Base-by-base conservation (phyloP, 768 basidiomycete genomes). In the Xerocomus brunneocitrinus region DNA sequence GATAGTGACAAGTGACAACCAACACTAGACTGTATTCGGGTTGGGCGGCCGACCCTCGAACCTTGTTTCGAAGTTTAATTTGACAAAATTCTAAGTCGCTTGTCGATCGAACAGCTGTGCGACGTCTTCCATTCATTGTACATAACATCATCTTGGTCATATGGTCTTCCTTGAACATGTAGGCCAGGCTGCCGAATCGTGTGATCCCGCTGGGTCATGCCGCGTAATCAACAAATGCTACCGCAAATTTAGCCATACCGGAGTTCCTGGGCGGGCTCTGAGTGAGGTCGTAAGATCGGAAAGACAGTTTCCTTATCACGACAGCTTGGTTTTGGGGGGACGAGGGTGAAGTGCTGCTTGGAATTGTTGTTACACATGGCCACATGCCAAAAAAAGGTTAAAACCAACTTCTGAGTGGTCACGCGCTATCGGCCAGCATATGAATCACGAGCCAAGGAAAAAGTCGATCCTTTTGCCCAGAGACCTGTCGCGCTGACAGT, bases 301-400 rank as follows among this genome's bases (percentile, higher is more conserved):
- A 38, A 40, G 22, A 16, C 13, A 24, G 27, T 44, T 30, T 25
- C 27, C 4, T 42, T 27, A 27, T 41, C 40, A 25, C 24, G 25
- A 42, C n/a, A 30, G 8, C 30, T 30, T 45, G 44, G 43, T 45
- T 30, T 31, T 1, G 22, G 40, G 32, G 39, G 22, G 16, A 13
- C 30, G 40, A 31, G 32, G 50, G 31, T 4, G 19, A 47, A 30
- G 44, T 54, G 32, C 34, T 42, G 50, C 30, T 10, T 10, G 19
- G 8, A 16, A 24, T 31, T 31, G 35, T 31, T 8, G 45, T 35
- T 22, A 22, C 13, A 34, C 31, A n/a, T 42, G 8, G 48, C 38
- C 6, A 25, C 39, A 40, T 31, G 5, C 52, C 50, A 28, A 50
- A 55, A 46, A 43, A 41, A 52, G 55, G 14, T 19, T 19, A 19